Base-by-base conservation (phyloP, 257 asterid species). In the Salvia miltiorrhiza region DNA sequence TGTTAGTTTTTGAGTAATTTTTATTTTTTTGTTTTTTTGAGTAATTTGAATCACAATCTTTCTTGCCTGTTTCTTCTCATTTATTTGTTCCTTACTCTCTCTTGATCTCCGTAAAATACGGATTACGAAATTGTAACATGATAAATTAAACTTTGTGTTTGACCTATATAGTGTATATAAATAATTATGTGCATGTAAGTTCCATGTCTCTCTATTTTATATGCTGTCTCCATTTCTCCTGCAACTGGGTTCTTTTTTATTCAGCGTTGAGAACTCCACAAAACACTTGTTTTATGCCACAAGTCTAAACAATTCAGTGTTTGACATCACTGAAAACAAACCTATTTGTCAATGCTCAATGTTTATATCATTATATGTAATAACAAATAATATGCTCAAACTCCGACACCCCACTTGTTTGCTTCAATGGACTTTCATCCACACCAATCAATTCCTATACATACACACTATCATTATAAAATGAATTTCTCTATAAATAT, bases 201-300 rank as follows among this genome's bases (percentile, higher is more conserved):
- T 44, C 54, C 19, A 43, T 43, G 40, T 59, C 40, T 47, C 13
- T 41, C 11, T 30, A 3, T 23, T 10, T 13, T 47, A 71, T 61
- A 48, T 16, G 60, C 67, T 85, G 94, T 87, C 90, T 75, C 94
- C 76, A 68, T 81, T 68, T 73, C 85, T 71, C 90, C 90, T 86
- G 82, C 90, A 86, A 86, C 62, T 86, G 35, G 80, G 9, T 52
- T 61, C 56, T 88, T 74, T 77, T 76, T 30, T 66, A 78, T 60
- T 73, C 78, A 13, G 13, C 43, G 56, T 73, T 77, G 78, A 79
- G 60, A 7, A 68, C 78, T 62, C 20, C 53, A 65, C 50, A 52
- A 33, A 69, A 32, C 74, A 73, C 58, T 73, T 71, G 39, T 82
- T 82, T 35, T 73, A 79, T 55, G n/a, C 41, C 37, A 30, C 19